Percentiles rank a stretch among this genome's conserved stretches.
phyloP scores from a whole-genome alignment of 2,329 filamentous ascomycete genomes.

The Hypoxylon sp. region DNA sequence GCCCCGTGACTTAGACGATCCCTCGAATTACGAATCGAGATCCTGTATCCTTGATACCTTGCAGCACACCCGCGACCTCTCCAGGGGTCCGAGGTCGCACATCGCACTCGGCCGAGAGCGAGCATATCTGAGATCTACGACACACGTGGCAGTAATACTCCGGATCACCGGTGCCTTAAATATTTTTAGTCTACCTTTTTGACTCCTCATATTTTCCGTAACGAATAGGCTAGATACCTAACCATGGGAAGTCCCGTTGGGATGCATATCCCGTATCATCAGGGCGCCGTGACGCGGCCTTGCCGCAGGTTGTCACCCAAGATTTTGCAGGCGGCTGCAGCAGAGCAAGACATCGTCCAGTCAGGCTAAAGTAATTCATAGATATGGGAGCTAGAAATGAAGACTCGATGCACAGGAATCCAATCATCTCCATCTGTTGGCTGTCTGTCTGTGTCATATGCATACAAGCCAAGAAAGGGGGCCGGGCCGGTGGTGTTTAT shows the following conservation, averaged over 20 bases:
- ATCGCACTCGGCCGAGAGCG: slow-evolving; percentile 33
- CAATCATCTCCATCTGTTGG: background rate
- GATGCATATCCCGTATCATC: background rate
- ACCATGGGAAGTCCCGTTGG: background rate
- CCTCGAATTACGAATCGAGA: slow-evolving; percentile 36
- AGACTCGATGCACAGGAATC: background rate
- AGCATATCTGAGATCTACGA: slow-evolving; percentile 23
- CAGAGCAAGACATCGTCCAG: background rate
- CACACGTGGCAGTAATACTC: background rate
- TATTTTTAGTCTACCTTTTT: background rate
- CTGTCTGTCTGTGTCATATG: background rate
- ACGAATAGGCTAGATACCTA: background rate
- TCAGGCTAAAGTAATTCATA: background rate
- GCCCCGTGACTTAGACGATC: no score
- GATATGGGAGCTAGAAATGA: background rate
- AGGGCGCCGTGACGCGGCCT: background rate
- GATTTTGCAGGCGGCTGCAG: background rate
- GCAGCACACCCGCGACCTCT: slow-evolving; percentile 29
- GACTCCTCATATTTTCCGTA: background rate
- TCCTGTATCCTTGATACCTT: slow-evolving; percentile 18
- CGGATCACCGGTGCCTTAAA: background rate
- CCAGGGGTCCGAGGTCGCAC: slow-evolving; percentile 19
- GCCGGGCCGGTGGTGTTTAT: background rate
- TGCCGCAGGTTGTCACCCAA: background rate
- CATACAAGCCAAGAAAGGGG: background rate